phyloP scores from a whole-genome alignment of 1,284 basidiomycete species.

The Leccinum griseonigrum region DNA sequence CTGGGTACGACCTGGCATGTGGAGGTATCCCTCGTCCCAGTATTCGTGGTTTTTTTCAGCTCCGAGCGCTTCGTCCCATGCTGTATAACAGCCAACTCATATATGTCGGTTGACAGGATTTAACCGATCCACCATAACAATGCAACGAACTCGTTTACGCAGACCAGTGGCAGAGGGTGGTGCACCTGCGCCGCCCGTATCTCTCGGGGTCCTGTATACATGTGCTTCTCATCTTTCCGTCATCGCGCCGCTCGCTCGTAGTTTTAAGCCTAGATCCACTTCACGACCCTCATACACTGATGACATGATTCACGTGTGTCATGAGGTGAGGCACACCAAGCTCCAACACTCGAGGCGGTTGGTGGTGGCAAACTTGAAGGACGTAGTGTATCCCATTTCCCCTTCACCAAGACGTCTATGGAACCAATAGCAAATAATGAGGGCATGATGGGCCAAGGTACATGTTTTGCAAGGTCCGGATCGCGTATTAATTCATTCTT shows the following conservation, averaged over 20 bases:
- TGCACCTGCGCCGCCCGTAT: neutral
- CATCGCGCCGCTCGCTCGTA: constrained; percentile 8
- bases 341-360: neutral
- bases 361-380: neutral
- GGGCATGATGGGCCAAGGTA: neutral
- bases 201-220: constrained; percentile 19
- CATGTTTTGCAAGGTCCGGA: constrained; percentile 7
- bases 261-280: constrained; percentile 11
- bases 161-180: constrained; percentile 19
- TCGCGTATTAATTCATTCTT: constrained; percentile 1
- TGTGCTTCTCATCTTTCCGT: constrained; percentile 18
- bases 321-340: neutral
- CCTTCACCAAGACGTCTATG: neutral
- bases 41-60: neutral
- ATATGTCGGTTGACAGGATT: neutral
- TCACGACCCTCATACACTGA: constrained; percentile 2
- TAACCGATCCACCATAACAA: neutral
- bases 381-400: neutral
- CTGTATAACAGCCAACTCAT: constrained; percentile 7
- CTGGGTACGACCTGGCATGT: constrained; percentile 70
- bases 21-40: constrained; percentile 44
- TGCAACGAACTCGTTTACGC: neutral
- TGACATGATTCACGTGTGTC: constrained; percentile 10
- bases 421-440: neutral
- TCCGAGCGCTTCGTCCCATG: neutral